Evolutionary conservation across 2,329 filamentous ascomycete genomes (phyloP).

Genomic region (Orbilia blumenaviensis): DNA sequence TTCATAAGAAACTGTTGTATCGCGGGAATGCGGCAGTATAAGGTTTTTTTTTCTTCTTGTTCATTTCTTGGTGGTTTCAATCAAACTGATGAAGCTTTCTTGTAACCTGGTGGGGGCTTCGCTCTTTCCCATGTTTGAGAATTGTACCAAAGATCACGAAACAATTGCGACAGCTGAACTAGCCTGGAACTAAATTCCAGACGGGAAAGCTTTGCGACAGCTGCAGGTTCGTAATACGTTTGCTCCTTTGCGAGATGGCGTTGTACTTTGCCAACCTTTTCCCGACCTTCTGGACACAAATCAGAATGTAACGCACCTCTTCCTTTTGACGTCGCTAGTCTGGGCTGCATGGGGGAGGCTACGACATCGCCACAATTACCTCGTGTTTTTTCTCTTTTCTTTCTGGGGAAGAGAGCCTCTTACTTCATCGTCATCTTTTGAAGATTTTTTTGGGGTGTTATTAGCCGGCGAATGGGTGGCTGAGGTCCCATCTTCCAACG

Average conservation of each 20-base stretch:
- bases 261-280: too few species aligned
- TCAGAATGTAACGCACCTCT: too few species aligned
- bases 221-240: slow-evolving; percentile 6
- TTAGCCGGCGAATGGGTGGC: background rate
- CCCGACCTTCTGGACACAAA: too few species aligned
- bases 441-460: background rate
- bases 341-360: too few species aligned
- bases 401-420: too few species aligned
- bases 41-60: background rate
- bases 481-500: background rate
- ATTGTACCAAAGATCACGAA: slow-evolving; percentile 20
- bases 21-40: slow-evolving; percentile 2
- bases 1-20: background rate
- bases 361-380: slow-evolving; percentile 20
- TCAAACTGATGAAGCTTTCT: slow-evolving; percentile 1
- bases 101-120: background rate
- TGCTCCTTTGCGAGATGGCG: background rate
- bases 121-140: background rate
- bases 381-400: background rate
- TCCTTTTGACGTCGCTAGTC: too few species aligned
- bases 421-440: too few species aligned
- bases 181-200: too few species aligned
- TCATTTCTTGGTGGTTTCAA: background rate
- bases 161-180: slow-evolving; percentile 38
- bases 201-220: too few species aligned